Conservation (phyloP, 2,329 filamentous ascomycete species). For the Calonectria pteridis region DNA sequence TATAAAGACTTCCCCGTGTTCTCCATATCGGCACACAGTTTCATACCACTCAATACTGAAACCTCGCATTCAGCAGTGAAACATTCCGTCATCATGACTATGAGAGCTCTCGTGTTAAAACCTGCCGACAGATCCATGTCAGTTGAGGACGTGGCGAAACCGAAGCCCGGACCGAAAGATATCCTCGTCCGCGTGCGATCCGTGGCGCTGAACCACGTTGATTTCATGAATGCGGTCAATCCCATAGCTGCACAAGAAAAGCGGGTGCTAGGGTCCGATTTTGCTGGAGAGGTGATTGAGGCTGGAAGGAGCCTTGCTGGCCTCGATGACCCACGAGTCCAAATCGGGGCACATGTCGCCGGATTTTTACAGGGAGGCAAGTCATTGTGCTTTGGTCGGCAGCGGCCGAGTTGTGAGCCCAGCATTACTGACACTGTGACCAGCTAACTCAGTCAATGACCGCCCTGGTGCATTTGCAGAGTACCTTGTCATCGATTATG, state of each 20-base stretch:
- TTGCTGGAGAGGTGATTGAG: conserved; percentile 50
- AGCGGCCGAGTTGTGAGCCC: neutral
- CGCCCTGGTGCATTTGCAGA: conserved; percentile 60
- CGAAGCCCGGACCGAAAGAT: conserved; percentile 26
- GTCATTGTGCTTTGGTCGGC: neutral
- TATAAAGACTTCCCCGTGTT: neutral
- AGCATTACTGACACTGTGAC: neutral
- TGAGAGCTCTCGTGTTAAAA: conserved; percentile 41
- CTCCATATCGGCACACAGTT: neutral
- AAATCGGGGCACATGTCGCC: conserved; percentile 50
- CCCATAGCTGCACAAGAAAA: conserved; percentile 48
- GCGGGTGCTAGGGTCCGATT: conserved; percentile 55
- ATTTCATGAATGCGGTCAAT: conserved; percentile 49
- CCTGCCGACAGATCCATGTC: neutral
- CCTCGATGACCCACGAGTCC: conserved; percentile 25
- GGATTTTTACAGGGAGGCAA: conserved; percentile 56
- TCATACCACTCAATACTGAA: neutral
- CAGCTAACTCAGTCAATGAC: conserved; percentile 55
- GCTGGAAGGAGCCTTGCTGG: conserved; percentile 26
- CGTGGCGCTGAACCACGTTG: conserved; percentile 45
- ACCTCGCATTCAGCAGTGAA: neutral
- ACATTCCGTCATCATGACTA: neutral
- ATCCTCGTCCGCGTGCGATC: conserved; percentile 40
- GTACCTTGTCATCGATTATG: conserved; percentile 49
- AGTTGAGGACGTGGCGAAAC: conserved; percentile 31